Evolutionary conservation across 306 rosid genomes (phyloP), one percentile per base, ranked within the genome.

Genomic region (Acacia crassicarpa): DNA sequence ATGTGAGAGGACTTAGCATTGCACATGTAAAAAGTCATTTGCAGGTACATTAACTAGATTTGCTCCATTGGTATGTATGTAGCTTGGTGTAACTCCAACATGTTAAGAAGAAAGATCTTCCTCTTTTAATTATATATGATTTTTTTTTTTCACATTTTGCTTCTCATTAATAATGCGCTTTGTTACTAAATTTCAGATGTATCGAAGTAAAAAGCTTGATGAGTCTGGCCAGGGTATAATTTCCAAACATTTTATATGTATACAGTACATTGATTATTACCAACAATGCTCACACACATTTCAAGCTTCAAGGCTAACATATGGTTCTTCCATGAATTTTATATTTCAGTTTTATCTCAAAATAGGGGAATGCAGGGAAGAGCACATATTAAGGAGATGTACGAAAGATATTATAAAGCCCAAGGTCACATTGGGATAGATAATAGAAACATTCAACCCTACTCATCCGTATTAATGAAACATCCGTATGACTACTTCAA

Each of bases 1-100:
- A 90, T 82, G 97, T 95, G 40, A 90, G 90, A 87, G 99, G 97
- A 78, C 94, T 95, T 72, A 91, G 90, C 86, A 93, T 95, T 80
- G 93, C 97, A 30, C 99, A 95, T 85, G 94, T 93, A 8, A 95
- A 95, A 90, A 95, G 99, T 78, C 99, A 95, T 84, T 90, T 95
- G 89, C 99, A 93, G 75, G 75, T 71, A 23, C 38, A 44, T 44
- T 20, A 59, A 61, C 67, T 59, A 23, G 32, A 59, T 61, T 61
- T 61, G 38, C 8, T 62, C 2, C 2, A 59, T 23, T 62, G 20
- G 9, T 5, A 38, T 38, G 8, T 38, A 38, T 38, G 40, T 35
- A 35, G 40, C 40, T 35, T 5, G 40, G 40, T 35, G 40, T 4
- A 35, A 5, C 40, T 35, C 40, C 40, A 35, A 35, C 22, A 20